Evolutionary conservation across 176 grass and related monocot genomes (phyloP).

Genomic region (Areca catechu): DNA sequence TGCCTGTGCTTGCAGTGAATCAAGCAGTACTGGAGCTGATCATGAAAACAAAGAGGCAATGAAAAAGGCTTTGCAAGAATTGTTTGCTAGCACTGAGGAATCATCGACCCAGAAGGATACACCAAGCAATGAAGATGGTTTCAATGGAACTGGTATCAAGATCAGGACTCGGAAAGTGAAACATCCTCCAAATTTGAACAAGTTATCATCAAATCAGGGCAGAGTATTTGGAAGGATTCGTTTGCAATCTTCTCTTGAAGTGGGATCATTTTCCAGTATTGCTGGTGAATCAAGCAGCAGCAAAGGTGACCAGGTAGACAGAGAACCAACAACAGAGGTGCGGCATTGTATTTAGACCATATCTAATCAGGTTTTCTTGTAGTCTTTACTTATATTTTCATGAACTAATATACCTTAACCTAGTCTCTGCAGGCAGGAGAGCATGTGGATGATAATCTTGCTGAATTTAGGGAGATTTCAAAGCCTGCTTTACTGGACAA

Average conservation of each 20-base stretch:
- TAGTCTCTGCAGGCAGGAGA: conserved; percentile 37
- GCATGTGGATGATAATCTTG: conserved; percentile 15
- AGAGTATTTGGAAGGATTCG: conserved; percentile 21
- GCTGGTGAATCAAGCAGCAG: neutral
- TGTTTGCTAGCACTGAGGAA: conserved; percentile 11
- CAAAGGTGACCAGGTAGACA: conserved; percentile 17
- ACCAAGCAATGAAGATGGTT: conserved; percentile 16
- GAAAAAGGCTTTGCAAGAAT: conserved; percentile 9
- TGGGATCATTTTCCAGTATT: neutral
- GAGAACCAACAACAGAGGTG: conserved; percentile 33
- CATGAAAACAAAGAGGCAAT: conserved; percentile 27
- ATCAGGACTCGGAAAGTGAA: neutral
- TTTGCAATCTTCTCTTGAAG: conserved; percentile 13
- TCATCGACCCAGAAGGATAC: conserved; percentile 22
- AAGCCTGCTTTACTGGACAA: conserved; percentile 12
- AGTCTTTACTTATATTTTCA: too few relatives aligned
- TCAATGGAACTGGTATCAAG: conserved; percentile 27
- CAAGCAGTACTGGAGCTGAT: conserved; percentile 7
- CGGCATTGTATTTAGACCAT: conserved; percentile 3
- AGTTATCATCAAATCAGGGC: conserved; percentile 21
- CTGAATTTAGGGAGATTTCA: neutral
- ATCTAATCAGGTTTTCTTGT: neutral
- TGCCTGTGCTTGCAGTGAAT: neutral
- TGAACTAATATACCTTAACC: neutral
- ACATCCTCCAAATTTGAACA: conserved; percentile 11